Base-by-base conservation (phyloP, 305 asterid species). In the Euphrasia arctica region DNA sequence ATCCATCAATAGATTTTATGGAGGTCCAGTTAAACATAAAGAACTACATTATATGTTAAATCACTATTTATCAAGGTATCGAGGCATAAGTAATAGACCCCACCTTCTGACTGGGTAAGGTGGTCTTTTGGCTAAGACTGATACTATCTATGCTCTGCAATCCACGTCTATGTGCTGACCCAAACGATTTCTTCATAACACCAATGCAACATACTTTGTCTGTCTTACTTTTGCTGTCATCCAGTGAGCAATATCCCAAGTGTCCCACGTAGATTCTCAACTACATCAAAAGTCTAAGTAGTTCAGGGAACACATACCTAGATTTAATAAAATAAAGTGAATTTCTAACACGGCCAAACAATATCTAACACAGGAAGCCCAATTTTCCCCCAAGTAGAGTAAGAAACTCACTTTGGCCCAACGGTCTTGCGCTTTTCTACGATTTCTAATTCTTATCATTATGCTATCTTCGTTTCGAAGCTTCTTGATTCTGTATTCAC, bases 241-340 rank as follows among this genome's bases (percentile, higher is more conserved):
- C 91, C 77, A 86, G 57, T 60, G 82, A 68, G 76, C 83, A 69
- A 68, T 79, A 72, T 43, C 82, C 92, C 87, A 95, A 93, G 84
- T 75, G 90, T 78, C 79, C 78, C 59, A 93, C 99, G 67, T 93
- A 93, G 67, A 78, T 93, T 74, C 99, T 80, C 83, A 93, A 72
- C 99, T 93, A 70, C 62, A 43, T 62, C 32, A 64, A 14, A 66
- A 42, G 68, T 49, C 67, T 41, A 66, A 73, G 74, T 75, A 70
- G 73, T 61, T 59, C 55, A 48, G 27, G 67, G 51, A 54, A 57
- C 59, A 54, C 18, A 62, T 47, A 18, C 22, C 22, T 18, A 18
- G 22, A 18, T 18, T 18, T 18, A 18, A 18, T 18, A 18, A 18
- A 18, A 18, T 9, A 10, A 25, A 39, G 27, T 22, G 29, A 70